These are phyloP conservation scores for Populus trichocarpa DNA, from an alignment of 441 rosid genomes.

Conservation along the genomic window DNA sequence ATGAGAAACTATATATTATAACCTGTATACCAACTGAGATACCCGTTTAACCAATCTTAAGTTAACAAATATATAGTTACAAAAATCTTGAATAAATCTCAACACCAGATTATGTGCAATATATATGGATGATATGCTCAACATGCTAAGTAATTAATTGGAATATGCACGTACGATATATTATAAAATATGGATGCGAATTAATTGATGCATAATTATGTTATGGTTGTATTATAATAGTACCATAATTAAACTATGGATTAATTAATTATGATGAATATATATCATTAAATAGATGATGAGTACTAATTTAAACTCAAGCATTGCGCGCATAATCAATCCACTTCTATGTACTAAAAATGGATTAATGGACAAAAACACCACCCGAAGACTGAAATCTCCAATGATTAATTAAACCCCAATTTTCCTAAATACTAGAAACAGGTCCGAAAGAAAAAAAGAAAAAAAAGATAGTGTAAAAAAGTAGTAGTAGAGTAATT, in stretches of 20 bases:
- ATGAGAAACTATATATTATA: no score
- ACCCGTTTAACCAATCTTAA: not conserved
- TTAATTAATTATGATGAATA: no score
- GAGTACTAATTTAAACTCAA: not conserved
- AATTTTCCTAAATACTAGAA: not conserved
- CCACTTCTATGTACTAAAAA: not conserved
- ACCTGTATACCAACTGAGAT: no score
- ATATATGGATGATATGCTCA: not conserved
- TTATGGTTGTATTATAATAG: no score
- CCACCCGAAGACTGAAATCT: not conserved
- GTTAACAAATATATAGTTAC: no score
- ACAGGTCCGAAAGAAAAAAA: not conserved
- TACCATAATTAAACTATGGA: no score
- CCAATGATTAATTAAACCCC: not conserved
- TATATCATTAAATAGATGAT: not conserved
- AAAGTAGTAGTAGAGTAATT: not conserved
- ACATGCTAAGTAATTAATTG: not conserved
- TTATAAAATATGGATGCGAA: no score
- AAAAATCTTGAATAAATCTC: no score
- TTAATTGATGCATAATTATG: no score
- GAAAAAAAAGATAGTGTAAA: not conserved
- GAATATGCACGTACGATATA: no score
- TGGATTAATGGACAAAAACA: not conserved
- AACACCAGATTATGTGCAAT: not conserved
- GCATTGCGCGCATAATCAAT: no score